Evolutionary conservation across 306 rosid genomes (phyloP).

Genomic region (Sindora glabra): DNA sequence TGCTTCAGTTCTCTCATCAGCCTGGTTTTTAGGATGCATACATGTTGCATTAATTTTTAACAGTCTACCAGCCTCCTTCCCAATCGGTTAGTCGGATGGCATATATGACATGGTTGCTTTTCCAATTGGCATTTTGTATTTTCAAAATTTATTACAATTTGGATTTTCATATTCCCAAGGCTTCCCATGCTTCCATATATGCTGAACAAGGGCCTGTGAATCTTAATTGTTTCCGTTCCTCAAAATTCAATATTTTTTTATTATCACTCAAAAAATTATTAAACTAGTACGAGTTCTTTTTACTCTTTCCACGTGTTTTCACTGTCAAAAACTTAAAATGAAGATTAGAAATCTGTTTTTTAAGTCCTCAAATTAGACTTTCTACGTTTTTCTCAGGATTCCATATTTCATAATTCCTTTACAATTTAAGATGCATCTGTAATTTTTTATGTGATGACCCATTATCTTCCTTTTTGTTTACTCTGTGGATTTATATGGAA

Average conservation of each 20-base stretch:
- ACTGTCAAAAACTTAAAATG: background rate
- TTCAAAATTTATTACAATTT: no score
- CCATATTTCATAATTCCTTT: background rate
- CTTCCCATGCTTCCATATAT: no score
- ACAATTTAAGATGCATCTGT: background rate
- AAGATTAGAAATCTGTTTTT: background rate
- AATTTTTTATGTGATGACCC: background rate
- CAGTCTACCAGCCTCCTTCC: conserved; percentile 3
- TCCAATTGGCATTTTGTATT: conserved; percentile 58
- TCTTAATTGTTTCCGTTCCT: no score
- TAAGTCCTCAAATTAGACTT: background rate
- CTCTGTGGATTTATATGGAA: background rate
- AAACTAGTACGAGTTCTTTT: background rate
- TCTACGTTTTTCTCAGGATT: background rate
- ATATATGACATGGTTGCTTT: background rate
- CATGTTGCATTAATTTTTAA: conserved; percentile 12
- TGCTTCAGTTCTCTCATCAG: background rate
- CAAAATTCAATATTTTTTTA: conserved; percentile 16
- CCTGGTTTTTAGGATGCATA: conserved; percentile 8
- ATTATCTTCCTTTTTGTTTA: background rate
- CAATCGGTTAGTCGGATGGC: background rate
- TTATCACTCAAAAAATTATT: background rate
- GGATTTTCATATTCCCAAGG: no score
- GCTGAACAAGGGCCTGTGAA: no score
- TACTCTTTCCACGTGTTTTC: background rate